Percentiles rank a stretch among this genome's conserved stretches.
These are phyloP conservation scores for Pestalotiopsis sp. DNA, from an alignment of 2,329 filamentous ascomycete species.

Conservation along the genomic window DNA sequence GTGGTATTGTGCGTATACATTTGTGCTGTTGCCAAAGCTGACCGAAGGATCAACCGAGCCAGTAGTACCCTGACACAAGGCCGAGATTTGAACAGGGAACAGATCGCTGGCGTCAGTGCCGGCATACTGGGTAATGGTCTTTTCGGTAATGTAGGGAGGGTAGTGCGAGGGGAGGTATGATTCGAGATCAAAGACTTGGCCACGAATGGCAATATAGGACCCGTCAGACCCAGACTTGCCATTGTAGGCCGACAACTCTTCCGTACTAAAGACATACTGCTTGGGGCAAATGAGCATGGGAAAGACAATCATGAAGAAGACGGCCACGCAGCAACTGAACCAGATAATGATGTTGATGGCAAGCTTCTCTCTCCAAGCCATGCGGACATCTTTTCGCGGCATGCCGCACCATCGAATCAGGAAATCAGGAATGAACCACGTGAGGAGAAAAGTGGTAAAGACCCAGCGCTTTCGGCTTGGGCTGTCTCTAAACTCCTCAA, in stretches of 20 bases:
- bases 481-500: conserved; percentile 80
- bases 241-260: conserved; percentile 73
- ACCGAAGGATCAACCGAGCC: conserved; percentile 69
- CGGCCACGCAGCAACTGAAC: conserved; percentile 74
- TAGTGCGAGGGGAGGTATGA: conserved; percentile 78
- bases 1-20: conserved; percentile 80
- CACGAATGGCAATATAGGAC: conserved; percentile 81
- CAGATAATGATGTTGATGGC: conserved; percentile 99
- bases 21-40: conserved; percentile 72
- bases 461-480: conserved; percentile 89
- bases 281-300: conserved; percentile 87
- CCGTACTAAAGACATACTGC: conserved; percentile 81
- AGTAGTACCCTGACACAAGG: conserved; percentile 79
- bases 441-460: conserved; percentile 78
- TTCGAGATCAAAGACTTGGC: conserved; percentile 82
- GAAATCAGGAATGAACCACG: conserved; percentile 87
- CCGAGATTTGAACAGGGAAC: conserved; percentile 93
- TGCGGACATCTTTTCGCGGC: conserved; percentile 86
- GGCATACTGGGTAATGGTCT: conserved; percentile 75
- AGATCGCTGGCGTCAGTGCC: conserved; percentile 84
- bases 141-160: conserved; percentile 63
- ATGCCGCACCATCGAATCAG: conserved; percentile 75
- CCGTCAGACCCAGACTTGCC: conserved; percentile 64
- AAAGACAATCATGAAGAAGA: conserved; percentile 90
- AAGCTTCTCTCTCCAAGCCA: conserved; percentile 95